Evolutionary conservation across 139 green algal genomes (phyloP).

Genomic region (Pedinophyceae sp.): DNA sequence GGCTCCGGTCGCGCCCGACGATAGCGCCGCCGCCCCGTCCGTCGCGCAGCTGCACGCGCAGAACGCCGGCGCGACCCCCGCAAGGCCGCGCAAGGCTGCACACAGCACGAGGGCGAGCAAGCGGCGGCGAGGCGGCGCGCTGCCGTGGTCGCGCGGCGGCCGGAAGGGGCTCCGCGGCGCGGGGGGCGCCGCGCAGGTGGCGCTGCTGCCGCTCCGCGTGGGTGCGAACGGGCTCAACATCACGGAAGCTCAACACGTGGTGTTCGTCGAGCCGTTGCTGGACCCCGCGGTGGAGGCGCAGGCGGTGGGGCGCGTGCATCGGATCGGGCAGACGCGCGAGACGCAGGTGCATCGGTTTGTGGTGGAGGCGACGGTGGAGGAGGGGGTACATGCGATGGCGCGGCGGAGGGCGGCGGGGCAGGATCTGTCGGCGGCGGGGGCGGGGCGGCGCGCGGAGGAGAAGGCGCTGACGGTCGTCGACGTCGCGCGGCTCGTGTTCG

Average conservation of each 20-base stretch:
- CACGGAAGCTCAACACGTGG: constrained; percentile 62
- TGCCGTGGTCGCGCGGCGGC: neutral
- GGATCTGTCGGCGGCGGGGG: constrained; percentile 23
- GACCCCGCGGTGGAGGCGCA: constrained; percentile 36
- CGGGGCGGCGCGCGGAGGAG: neutral
- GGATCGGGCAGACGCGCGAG: constrained; percentile 43
- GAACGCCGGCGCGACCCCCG: neutral
- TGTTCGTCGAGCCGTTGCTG: constrained; percentile 57
- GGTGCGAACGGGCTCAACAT: constrained; percentile 62
- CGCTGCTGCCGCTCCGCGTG: constrained; percentile 59
- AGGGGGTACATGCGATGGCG: constrained; percentile 45
- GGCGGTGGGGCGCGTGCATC: constrained; percentile 40
- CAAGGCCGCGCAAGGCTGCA: neutral
- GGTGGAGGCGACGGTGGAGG: constrained; percentile 50
- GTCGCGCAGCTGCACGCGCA: neutral
- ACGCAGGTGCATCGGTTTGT: constrained; percentile 63
- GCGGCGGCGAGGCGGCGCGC: too few species aligned
- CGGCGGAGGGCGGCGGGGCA: constrained; percentile 21
- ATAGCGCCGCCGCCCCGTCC: neutral
- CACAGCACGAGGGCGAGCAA: neutral
- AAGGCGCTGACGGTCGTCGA: constrained; percentile 11
- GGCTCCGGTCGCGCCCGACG: neutral
- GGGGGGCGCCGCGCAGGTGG: constrained; percentile 17
- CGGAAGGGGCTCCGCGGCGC: neutral
- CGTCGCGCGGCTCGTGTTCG: too few species aligned